Base-by-base conservation (phyloP, 164 flowering plant species). In the Tetrastigma voinierianum region DNA sequence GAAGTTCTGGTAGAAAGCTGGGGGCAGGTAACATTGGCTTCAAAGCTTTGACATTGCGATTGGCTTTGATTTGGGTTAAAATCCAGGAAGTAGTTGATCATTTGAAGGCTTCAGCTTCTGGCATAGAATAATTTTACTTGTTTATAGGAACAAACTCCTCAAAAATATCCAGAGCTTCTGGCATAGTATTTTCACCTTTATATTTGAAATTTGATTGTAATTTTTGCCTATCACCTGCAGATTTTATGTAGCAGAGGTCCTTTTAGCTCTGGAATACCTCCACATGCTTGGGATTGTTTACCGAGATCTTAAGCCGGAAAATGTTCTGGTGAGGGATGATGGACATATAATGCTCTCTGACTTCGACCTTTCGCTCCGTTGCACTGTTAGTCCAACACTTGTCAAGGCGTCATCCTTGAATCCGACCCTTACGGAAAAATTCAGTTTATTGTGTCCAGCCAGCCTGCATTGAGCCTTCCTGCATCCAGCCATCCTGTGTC, bases 271-370 rank as follows among this genome's bases (percentile, higher is more conserved):
- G 65, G 98, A 92, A 69, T 92, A 92, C 65, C 95, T 92, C 11
- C 98, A 92, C 85, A 90, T 90, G 98, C 93, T 90, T 24, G 96
- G 98, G 23, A 86, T 92, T 59, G 81, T 88, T 19, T 92, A 92
- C 71, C 94, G 93, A 70, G 96, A 92, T 65, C 94, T 90, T 20
- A 92, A 92, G 82, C 98, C 98, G 0, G 96, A 92, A 68, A 92
- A 92, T 74, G 95, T 92, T n/a, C 90, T 92, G 10, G 94, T 92
- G 57, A 79, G 96, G 75, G 98, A 92, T 23, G 96, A 90, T 62
- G 97, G 97, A 11, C 98, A 92, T 69, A 88, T 92, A 62, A 92
- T 92, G 97, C 94, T 92, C 51, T 88, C 92, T 0, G 96, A 92
- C 69, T 90, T 92, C 69, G 97, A 92, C 66, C 96, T 92, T 53